Evolutionary conservation across 2,329 filamentous ascomycete genomes (phyloP).

Genomic region (Trichoderma citrinoviride): DNA sequence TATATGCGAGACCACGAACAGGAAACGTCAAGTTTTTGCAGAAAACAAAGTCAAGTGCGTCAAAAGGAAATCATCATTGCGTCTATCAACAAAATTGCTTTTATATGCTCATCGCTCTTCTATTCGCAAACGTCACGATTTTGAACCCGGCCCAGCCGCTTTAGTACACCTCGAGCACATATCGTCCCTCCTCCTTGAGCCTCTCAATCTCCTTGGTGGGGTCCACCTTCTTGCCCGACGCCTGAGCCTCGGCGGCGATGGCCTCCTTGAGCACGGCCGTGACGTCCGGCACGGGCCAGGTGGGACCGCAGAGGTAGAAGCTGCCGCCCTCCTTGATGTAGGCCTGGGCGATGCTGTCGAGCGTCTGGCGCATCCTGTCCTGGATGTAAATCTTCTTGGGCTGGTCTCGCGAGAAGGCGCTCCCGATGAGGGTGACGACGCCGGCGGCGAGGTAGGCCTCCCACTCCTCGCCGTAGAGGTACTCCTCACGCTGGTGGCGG

Average conservation of each 20-base stretch:
- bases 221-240: slow-evolving; percentile 75
- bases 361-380: slow-evolving; percentile 89
- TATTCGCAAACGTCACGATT: neutral
- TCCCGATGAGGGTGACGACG: slow-evolving; percentile 88
- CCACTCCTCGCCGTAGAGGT: slow-evolving; percentile 98
- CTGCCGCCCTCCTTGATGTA: slow-evolving; percentile 85
- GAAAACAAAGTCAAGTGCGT: neutral
- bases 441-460: slow-evolving; percentile 95
- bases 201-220: slow-evolving; percentile 89
- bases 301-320: slow-evolving; percentile 97
- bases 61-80: neutral
- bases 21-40: neutral
- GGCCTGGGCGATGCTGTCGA: slow-evolving; percentile 77
- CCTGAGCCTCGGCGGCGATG: slow-evolving; percentile 71
- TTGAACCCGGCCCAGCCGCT: neutral
- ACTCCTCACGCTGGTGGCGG: slow-evolving; percentile 96
- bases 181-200: slow-evolving; percentile 90
- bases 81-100: slow-evolving; percentile 2
- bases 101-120: slow-evolving; percentile 6
- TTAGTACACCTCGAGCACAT: slow-evolving; percentile 96
- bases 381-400: slow-evolving; percentile 99
- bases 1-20: neutral
- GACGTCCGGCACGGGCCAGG: slow-evolving; percentile 97
- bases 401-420: slow-evolving; percentile 95
- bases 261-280: slow-evolving; percentile 93